A percentile compares a stretch with the other conserved stretches of the same genome.
Evolutionary conservation across 495 filamentous ascomycete species (phyloP).

Genomic region (Penicillium riverlandense): DNA sequence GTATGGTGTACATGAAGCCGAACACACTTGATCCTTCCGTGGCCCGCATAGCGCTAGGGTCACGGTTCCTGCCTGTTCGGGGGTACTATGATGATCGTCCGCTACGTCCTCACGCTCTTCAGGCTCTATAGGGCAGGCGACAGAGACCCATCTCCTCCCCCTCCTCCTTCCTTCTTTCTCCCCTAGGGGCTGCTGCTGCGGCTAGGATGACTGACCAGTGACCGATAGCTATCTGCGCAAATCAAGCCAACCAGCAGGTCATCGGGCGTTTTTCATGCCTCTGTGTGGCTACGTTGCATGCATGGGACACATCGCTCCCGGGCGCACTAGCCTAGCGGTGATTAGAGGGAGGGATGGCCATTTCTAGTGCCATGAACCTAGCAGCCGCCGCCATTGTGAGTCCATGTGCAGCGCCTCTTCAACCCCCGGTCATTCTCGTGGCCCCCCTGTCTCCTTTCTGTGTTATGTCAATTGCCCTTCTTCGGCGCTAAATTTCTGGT

Average conservation of each 20-base stretch:
- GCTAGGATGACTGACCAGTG: conserved; percentile 2
- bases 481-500: conserved; percentile 30
- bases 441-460: neutral
- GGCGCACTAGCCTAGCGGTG: conserved; percentile 15
- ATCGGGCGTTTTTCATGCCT: conserved; percentile 2
- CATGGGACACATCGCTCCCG: conserved; percentile 18
- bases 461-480: conserved; percentile 12
- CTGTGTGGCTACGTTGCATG: conserved; percentile 10
- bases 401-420: conserved; percentile 1
- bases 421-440: neutral
- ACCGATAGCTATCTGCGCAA: conserved; percentile 3
- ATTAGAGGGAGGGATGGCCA: conserved; percentile 15
- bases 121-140: neutral
- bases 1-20: conserved; percentile 13
- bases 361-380: conserved; percentile 7
- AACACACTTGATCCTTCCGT: conserved; percentile 7
- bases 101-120: neutral
- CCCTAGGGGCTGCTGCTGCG: conserved; percentile 7
- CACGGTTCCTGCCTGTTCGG: conserved; percentile 4
- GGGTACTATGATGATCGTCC: conserved; percentile 4
- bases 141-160: neutral
- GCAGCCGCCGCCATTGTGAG: conserved; percentile 12
- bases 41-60: conserved; percentile 8
- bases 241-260: conserved; percentile 11
- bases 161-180: too few species aligned